Percentiles rank a stretch among this genome's conserved stretches.
phyloP scores from a whole-genome alignment of 768 basidiomycete genomes.

The Mycena crocata region DNA sequence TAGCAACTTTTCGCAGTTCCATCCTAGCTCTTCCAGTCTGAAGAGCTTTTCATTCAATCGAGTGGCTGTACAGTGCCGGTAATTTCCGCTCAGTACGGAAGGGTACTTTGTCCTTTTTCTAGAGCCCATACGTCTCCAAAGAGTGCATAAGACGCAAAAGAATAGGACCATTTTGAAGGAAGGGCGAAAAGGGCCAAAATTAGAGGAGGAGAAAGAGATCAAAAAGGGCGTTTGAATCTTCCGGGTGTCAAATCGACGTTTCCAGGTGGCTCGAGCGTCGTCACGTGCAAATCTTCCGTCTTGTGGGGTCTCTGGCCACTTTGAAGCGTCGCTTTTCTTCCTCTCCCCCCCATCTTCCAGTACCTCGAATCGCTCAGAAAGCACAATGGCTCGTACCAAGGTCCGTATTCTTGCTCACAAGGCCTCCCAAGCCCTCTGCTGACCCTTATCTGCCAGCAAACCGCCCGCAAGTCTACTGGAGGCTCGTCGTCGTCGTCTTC shows the following conservation, averaged over 20 bases:
- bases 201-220: conserved; percentile 2
- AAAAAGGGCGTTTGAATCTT: conserved; percentile 18
- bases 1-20: no score
- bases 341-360: conserved; percentile 30
- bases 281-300: conserved; percentile 59
- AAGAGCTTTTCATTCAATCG: no score
- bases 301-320: conserved; percentile 49
- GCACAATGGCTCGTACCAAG: conserved; percentile 66
- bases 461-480: conserved; percentile 68
- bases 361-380: conserved; percentile 26
- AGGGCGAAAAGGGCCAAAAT: background rate
- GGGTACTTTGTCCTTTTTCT: background rate
- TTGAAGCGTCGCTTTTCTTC: conserved; percentile 33
- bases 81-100: background rate
- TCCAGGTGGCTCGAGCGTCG: conserved; percentile 60
- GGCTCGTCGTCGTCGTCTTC: conserved; percentile 51
- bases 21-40: no score
- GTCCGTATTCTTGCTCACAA: conserved; percentile 49
- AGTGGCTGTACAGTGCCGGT: background rate
- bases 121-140: no score
- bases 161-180: background rate
- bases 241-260: conserved; percentile 30
- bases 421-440: conserved; percentile 33
- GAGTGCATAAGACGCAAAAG: background rate
- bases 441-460: conserved; percentile 58